Conservation (phyloP, 169 alveolate genomes). For the Eimeria praecox region DNA sequence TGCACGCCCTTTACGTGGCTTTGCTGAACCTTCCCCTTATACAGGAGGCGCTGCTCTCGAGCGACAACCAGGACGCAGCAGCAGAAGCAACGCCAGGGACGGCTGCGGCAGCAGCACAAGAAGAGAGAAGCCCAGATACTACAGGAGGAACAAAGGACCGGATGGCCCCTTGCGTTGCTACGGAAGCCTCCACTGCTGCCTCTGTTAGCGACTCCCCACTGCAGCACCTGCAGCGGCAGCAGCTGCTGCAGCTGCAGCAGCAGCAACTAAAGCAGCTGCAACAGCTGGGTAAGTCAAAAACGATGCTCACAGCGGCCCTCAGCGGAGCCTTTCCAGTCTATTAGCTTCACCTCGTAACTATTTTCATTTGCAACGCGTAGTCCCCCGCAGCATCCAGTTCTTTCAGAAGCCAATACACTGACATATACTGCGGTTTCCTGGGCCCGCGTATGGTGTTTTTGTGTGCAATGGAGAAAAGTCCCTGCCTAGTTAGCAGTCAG, state of each 20-base stretch:
- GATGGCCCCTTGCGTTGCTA: slow-evolving; percentile 51
- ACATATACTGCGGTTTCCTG: neutral
- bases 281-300: slow-evolving; percentile 26
- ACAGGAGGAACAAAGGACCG: slow-evolving; percentile 13
- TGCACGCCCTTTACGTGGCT: slow-evolving; percentile 55
- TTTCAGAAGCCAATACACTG: neutral
- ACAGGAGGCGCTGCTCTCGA: slow-evolving; percentile 60
- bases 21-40: slow-evolving; percentile 57
- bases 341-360: neutral
- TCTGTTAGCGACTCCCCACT: slow-evolving; percentile 58
- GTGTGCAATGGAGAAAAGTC: neutral
- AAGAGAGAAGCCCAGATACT: neutral
- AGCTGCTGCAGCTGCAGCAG: slow-evolving; percentile 42
- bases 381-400: neutral
- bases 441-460: neutral
- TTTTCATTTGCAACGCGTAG: neutral
- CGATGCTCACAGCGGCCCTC: neutral
- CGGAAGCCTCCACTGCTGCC: slow-evolving; percentile 64
- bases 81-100: slow-evolving; percentile 26
- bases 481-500: neutral
- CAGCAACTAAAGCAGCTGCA: slow-evolving; percentile 60
- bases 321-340: neutral
- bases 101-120: slow-evolving; percentile 20
- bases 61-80: slow-evolving; percentile 51
- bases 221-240: slow-evolving; percentile 73